Evolutionary conservation across 208 protist species (phyloP).

Genomic region (Crithidia fasciculata): DNA sequence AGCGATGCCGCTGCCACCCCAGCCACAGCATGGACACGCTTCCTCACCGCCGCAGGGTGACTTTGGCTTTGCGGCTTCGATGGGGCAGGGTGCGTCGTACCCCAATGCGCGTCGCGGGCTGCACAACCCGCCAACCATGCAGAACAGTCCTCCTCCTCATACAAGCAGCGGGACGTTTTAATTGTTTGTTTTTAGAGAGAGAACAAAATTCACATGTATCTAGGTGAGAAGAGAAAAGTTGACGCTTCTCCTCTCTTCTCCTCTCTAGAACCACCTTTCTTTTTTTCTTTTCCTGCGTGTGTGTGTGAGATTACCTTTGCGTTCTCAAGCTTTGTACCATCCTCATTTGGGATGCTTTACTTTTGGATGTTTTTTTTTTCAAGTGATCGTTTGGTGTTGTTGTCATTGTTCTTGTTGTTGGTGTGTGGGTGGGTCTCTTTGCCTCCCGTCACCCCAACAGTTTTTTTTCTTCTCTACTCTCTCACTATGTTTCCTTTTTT

Average conservation of each 20-base stretch:
- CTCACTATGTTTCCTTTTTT: constrained; percentile 7
- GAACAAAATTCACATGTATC: too few relatives aligned
- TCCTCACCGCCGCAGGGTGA: background rate
- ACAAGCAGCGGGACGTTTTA: background rate
- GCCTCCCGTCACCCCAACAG: background rate
- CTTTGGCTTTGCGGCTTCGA: constrained; percentile 4
- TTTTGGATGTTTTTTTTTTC: background rate
- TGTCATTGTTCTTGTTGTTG: background rate
- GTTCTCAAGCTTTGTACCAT: background rate
- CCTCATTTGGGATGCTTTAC: background rate
- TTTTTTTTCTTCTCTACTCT: background rate
- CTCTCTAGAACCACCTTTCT: too few relatives aligned
- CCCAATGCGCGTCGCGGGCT: background rate
- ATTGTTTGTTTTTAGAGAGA: background rate
- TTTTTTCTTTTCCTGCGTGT: too few relatives aligned
- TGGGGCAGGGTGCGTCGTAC: background rate
- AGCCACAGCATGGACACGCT: constrained; percentile 3
- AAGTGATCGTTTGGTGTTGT: background rate
- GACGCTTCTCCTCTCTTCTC: too few relatives aligned
- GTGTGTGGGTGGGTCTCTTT: background rate
- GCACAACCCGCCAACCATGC: background rate
- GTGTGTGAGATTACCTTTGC: background rate
- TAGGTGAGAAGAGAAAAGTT: background rate
- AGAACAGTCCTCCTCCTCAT: background rate
- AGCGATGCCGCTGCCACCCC: constrained; percentile 1